Percentiles rank a stretch among this genome's conserved stretches.
Evolutionary conservation across 1,284 basidiomycete genomes (phyloP).

Genomic region (Moesziomyces sp.): DNA sequence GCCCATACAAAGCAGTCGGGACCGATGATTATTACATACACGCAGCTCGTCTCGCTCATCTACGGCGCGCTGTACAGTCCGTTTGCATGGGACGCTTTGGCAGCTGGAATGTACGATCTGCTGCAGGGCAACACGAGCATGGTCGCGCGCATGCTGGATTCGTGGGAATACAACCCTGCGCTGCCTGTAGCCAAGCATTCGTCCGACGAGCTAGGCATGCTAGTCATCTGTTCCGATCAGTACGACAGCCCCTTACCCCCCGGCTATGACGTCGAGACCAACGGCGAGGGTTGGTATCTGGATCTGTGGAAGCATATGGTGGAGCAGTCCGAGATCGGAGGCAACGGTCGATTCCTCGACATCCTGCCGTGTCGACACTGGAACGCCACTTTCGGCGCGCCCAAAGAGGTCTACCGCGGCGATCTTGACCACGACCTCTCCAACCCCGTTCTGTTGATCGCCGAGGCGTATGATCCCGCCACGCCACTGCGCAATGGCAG

Average conservation of each 20-base stretch:
- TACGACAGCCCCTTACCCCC: constrained; percentile 21
- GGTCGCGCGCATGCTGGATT: constrained; percentile 20
- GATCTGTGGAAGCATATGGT: constrained; percentile 36
- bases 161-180: constrained; percentile 38
- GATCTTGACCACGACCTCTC: constrained; percentile 21
- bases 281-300: constrained; percentile 31
- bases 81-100: constrained; percentile 21
- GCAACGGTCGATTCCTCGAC: constrained; percentile 37
- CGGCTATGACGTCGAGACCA: constrained; percentile 9
- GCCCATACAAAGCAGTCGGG: constrained; percentile 19
- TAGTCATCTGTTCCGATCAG: constrained; percentile 47
- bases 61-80: constrained; percentile 31
- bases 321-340: constrained; percentile 28
- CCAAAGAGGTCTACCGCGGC: constrained; percentile 41
- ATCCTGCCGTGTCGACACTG: constrained; percentile 47
- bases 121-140: constrained; percentile 24
- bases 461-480: constrained; percentile 41
- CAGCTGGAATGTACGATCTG: constrained; percentile 17
- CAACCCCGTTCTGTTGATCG: constrained; percentile 33
- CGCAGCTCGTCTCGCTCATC: constrained; percentile 24
- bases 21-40: constrained; percentile 37
- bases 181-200: not conserved
- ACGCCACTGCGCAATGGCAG: constrained; percentile 40
- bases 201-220: constrained; percentile 26
- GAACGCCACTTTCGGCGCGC: constrained; percentile 17